These are phyloP conservation scores for Fusarium anguioides DNA, from an alignment of 2,329 filamentous ascomycete genomes.

Conservation along the genomic window DNA sequence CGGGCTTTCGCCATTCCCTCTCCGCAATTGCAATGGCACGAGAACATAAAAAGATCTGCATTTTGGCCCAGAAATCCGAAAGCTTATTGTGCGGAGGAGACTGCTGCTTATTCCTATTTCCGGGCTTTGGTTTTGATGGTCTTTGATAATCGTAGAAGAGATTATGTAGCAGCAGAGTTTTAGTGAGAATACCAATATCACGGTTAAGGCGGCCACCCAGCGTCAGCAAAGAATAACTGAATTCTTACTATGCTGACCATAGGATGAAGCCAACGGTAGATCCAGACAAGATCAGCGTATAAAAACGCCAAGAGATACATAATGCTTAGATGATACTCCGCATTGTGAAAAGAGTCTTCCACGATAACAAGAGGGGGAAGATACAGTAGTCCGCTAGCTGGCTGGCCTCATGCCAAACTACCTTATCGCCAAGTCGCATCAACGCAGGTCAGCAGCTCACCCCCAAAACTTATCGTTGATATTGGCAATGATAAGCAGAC, in stretches of 20 bases:
- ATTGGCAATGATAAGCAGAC: slow-evolving; percentile 27
- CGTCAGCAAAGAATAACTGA: slow-evolving; percentile 2
- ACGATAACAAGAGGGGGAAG: not conserved
- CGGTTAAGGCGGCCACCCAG: not conserved
- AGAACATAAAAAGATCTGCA: slow-evolving; percentile 14
- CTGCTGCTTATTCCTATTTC: slow-evolving; percentile 9
- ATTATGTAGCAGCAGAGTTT: not conserved
- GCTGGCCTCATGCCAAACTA: not conserved
- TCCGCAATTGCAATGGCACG: slow-evolving; percentile 1
- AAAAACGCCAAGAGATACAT: slow-evolving; percentile 12
- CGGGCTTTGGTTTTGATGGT: not conserved
- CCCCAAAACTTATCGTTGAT: not conserved
- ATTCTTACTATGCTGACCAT: not conserved
- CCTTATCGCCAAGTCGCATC: slow-evolving; percentile 1
- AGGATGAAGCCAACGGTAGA: not conserved
- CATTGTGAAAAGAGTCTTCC: not conserved
- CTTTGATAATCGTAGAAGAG: not conserved
- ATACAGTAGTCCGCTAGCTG: not conserved
- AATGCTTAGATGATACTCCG: slow-evolving; percentile 9
- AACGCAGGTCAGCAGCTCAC: slow-evolving; percentile 31
- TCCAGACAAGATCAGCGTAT: slow-evolving; percentile 10
- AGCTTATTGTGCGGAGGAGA: slow-evolving; percentile 9
- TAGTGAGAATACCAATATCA: slow-evolving; percentile 1
- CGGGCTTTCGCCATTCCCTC: slow-evolving; percentile 23
- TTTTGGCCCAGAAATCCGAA: not conserved